Base-by-base conservation (phyloP, 345 rosid genomes). In the Eucalyptus decipiens region DNA sequence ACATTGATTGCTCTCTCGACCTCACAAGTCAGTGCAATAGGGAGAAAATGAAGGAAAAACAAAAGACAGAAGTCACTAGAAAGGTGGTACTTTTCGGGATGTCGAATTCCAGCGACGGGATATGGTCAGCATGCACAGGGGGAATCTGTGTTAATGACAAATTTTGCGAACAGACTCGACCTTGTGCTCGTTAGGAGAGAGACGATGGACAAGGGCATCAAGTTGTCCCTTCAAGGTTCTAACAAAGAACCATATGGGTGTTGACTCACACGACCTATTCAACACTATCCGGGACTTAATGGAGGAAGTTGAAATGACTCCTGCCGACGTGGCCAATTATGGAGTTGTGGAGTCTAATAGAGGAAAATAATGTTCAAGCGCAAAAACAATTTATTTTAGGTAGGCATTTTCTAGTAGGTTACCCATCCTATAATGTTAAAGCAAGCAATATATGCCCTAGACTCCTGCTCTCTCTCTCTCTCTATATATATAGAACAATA, bases 1-100 rank as follows among this genome's bases (percentile, higher is more conserved):
- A 92, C 87, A 92, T 92, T 16, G 94, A 92, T 88, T 93, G 94
- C 81, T 93, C 92, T 3, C 93, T 93, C 10, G 90, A 88, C 60
- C 89, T 93, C 11, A 92, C 92, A 0, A 86, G 92, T 3, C 85
- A 91, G 49, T 80, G 92, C 45, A 90, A 28, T 9, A 88, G 69
- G 30, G 47, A 80, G 19, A 88, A 89, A 32, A 67, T 45, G n/a
- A 86, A 88, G 11, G 30, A 40, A 30, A 26, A 62, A 30, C 0
- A 30, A 1, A 62, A 28, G 9, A 62, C 8, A 62, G 0, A 30
- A 62, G 8, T 62, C 9, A 6, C 69, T 13, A 92, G 93, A 19
- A 90, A 91, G 67, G 91, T 91, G 18, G 89, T 93, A 5, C 89
- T 93, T 13, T 93, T 90, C 1, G 92, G 92, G 72, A 60, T 93